Base-by-base conservation (phyloP, 768 basidiomycete genomes). In the Suillus occidentalis region DNA sequence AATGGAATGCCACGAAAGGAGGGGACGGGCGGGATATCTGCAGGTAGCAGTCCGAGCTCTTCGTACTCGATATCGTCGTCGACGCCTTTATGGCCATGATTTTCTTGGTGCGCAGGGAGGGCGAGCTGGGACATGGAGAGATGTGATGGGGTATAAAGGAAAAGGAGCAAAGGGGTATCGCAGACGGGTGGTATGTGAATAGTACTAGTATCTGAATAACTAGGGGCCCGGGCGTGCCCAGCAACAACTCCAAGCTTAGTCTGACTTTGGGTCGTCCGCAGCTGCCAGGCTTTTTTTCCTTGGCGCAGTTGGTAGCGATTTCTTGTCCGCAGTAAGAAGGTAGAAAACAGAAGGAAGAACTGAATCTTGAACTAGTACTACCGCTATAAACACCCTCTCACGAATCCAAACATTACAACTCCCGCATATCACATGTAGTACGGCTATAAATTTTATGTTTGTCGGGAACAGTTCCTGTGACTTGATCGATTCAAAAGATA, bases 1-100 rank as follows among this genome's bases (percentile, higher is more conserved):
- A 92, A 78, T 18, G 91, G 89, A 42, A 93, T 72, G 60, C 91
- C 91, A 72, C 82, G 89, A 22, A 92, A 70, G 10, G 85, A 79
- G 43, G 91, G 90, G 5, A 80, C 72, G 9, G 80, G 71, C 28
- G 75, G 75, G 13, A 75, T 16, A 37, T 73, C 76, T 56, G 71
- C 72, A 59, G 71, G 72, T 42, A 73, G 65, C 37, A 83, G 71
- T 50, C 83, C 79, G 59, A 84, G 76, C 64, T 82, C 81, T 66
- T 82, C 74, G 68, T 83, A 81, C 12, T 84, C 79, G 71, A 78
- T 67, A n/a, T 82, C 78, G 69, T 71, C 74, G 63, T 76, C 74
- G 68, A 70, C 66, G 69, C 70, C 69, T 62, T 80, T 75, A 68
- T 79, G 70, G 65, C 73, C 72, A 56, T 64, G 58, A 9, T 59